Conservation (phyloP, 805 yeast genomes). For the Priceomyces fermenticarens region DNA sequence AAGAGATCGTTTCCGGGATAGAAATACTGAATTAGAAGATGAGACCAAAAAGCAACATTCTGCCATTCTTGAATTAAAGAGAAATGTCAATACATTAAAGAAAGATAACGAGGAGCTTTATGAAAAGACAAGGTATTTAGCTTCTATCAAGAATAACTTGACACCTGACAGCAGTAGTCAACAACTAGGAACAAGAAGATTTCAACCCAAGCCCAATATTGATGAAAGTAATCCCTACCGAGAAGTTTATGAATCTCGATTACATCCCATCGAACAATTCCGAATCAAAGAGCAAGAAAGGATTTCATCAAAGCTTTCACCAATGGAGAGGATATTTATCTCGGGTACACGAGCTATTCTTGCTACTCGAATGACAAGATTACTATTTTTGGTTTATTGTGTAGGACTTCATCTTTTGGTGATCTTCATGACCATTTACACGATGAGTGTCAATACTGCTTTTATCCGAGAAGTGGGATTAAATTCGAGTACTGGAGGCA, state of each 20-base stretch:
- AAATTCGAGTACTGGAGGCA: slow-evolving; percentile 40
- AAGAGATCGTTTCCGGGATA: slow-evolving; percentile 86
- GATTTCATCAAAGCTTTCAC: slow-evolving; percentile 66
- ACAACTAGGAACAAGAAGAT: slow-evolving; percentile 10
- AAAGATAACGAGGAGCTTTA: slow-evolving; percentile 75
- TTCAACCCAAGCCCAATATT: slow-evolving; percentile 30
- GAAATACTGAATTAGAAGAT: slow-evolving; percentile 80
- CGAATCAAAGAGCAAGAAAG: slow-evolving; percentile 75
- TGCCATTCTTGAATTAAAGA: slow-evolving; percentile 55
- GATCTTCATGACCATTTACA: slow-evolving; percentile 57
- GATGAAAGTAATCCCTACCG: slow-evolving; percentile 61
- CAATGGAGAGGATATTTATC: slow-evolving; percentile 74
- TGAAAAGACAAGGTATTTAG: slow-evolving; percentile 69
- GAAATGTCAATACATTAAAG: slow-evolving; percentile 62
- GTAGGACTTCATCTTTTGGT: slow-evolving; percentile 71
- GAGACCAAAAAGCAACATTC: slow-evolving; percentile 61
- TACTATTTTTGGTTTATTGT: slow-evolving; percentile 72
- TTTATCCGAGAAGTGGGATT: slow-evolving; percentile 47
- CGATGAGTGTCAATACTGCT: slow-evolving; percentile 44
- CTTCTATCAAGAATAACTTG: slow-evolving; percentile 42
- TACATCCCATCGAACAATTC: slow-evolving; percentile 83
- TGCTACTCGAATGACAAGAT: slow-evolving; percentile 68
- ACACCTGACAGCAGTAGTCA: slow-evolving; percentile 6
- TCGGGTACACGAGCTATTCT: slow-evolving; percentile 71
- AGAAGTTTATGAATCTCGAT: slow-evolving; percentile 65